These are phyloP conservation scores for Balamuthia mandrillaris DNA, from an alignment of 208 protist genomes.

Conservation along the genomic window DNA sequence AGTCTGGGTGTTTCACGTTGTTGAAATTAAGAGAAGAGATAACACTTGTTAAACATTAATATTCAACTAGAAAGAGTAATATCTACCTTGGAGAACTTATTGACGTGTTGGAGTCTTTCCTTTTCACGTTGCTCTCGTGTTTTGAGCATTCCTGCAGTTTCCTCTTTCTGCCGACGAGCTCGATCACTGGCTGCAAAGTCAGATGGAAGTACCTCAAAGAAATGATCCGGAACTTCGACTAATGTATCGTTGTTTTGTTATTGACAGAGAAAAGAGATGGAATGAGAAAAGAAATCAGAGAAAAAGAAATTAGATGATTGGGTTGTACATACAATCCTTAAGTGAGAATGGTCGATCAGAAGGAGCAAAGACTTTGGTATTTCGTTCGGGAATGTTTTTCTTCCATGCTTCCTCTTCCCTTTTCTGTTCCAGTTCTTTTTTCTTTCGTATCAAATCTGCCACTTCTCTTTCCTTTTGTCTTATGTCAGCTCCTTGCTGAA, in stretches of 20 bases:
- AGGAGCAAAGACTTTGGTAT: not conserved
- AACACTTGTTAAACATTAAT: not conserved
- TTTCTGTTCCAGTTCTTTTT: no score
- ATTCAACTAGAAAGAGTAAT: not conserved
- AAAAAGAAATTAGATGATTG: not conserved
- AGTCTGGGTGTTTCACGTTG: not conserved
- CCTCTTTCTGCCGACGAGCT: not conserved
- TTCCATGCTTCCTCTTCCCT: no score
- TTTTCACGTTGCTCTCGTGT: not conserved
- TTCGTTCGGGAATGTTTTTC: not conserved
- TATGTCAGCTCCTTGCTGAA: not conserved
- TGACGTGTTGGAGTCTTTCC: not conserved
- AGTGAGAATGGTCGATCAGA: not conserved
- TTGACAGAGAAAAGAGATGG: not conserved
- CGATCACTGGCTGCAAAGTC: constrained; percentile 1
- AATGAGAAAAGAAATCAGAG: not conserved
- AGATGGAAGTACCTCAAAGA: constrained; percentile 5
- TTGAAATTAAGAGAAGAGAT: not conserved
- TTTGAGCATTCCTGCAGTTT: not conserved
- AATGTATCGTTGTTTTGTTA: not conserved
- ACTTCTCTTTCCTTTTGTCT: no score
- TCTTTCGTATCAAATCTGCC: no score
- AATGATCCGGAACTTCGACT: constrained; percentile 23
- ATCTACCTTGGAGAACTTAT: not conserved
- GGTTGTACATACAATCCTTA: not conserved